These are phyloP conservation scores for Polyplosphaeria fusca DNA, from an alignment of 495 filamentous ascomycete species.

Conservation along the genomic window DNA sequence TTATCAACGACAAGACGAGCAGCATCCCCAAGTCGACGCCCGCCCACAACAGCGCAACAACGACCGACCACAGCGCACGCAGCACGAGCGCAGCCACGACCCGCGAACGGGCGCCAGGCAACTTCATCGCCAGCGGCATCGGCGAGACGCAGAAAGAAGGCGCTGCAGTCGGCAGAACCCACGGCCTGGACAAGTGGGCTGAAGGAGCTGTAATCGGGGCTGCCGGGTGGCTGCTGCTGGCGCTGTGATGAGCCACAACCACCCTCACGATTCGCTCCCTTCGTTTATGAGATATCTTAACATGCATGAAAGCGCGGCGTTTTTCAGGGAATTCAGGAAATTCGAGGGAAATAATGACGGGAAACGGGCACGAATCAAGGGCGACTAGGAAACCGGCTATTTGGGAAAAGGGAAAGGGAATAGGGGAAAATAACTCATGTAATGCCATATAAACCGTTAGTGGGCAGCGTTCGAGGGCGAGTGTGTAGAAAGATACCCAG, in stretches of 20 bases:
- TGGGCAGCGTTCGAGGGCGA: no score
- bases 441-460: no score
- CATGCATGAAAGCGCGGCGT: no score
- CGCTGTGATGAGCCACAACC: conserved; percentile 7
- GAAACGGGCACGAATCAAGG: no score
- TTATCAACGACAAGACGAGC: conserved; percentile 37
- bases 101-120: conserved; percentile 1
- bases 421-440: no score
- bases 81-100: conserved; percentile 14
- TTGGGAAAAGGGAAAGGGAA: no score
- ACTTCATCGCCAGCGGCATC: conserved; percentile 28
- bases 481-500: no score
- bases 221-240: conserved; percentile 25
- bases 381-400: no score
- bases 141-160: conserved; percentile 11
- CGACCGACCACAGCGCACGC: conserved; percentile 11
- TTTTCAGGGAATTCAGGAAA: no score
- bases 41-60: conserved; percentile 21
- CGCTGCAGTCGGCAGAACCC: background rate
- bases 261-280: no score
- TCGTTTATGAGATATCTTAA: no score
- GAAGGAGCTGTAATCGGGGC: conserved; percentile 23
- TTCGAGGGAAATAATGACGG: no score
- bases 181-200: conserved; percentile 17
- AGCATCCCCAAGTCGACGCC: conserved; percentile 13